A percentile compares a stretch with the other conserved stretches of the same genome.
phyloP scores from a whole-genome alignment of 306 rosid species.

The Fagus crenata region DNA sequence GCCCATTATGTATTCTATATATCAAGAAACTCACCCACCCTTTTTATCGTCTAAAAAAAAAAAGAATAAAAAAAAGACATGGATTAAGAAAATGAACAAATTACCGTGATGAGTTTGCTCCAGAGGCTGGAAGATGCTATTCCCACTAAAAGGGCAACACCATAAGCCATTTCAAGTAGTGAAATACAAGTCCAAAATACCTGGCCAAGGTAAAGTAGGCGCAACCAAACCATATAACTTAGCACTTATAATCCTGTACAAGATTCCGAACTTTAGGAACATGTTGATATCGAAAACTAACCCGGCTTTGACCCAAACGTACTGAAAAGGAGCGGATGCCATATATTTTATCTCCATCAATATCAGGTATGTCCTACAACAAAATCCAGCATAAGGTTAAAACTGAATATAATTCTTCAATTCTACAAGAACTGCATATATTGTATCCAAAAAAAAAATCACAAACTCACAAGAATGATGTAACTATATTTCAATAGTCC shows the following conservation, averaged over 20 bases:
- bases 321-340: constrained; percentile 89
- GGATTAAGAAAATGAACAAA: constrained; percentile 11
- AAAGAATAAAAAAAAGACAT: too few species aligned
- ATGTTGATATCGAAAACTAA: constrained; percentile 28
- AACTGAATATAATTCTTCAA: not conserved
- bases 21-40: not conserved
- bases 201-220: constrained; percentile 47
- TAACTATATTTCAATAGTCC: not conserved
- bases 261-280: constrained; percentile 28
- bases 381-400: constrained; percentile 22
- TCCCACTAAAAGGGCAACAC: constrained; percentile 71
- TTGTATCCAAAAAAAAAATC: constrained; percentile 17
- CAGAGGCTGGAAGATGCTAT: constrained; percentile 64
- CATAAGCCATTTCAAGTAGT: constrained; percentile 85
- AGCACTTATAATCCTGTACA: constrained; percentile 13
- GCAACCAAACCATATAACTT: constrained; percentile 4
- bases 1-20: not conserved
- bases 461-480: constrained; percentile 13
- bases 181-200: constrained; percentile 90
- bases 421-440: constrained; percentile 1
- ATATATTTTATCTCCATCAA: constrained; percentile 83
- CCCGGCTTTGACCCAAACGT: constrained; percentile 83
- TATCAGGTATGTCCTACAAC: constrained; percentile 89
- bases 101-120: constrained; percentile 84
- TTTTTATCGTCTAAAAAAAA: not conserved